Base-by-base conservation (phyloP, 2,329 filamentous ascomycete species). In the Huntiella savannae region DNA sequence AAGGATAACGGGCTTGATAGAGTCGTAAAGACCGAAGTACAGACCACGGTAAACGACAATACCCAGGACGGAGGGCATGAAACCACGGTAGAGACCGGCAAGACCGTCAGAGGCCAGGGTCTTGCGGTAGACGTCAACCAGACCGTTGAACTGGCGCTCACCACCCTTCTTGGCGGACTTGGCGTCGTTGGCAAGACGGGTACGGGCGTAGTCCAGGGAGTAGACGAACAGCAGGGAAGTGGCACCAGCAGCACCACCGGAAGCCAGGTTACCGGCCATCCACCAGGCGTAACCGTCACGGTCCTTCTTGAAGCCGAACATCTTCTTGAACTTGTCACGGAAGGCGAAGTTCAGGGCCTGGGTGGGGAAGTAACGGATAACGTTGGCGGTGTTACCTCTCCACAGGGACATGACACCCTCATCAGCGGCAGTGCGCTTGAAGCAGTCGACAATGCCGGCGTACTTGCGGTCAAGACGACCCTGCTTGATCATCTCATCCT, bases 1-100 rank as follows among this genome's bases (percentile, higher is more conserved):
- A 57, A 98, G 85, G 70, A 96, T 68, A 63, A 96, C 84, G 60
- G 91, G 91, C 86, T 98, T 98, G 78, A 98, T 80, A 60, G 91
- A 98, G 75, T 98, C 91, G 86, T 98, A 98, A 82, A 98, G 82
- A 67, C 91, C 91, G 82, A 98, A 98, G 87, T 98, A 98, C 62
- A 98, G 86, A 95, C 91, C 91, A 85, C 91, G 91, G 85, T 98
- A 98, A 73, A 98, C 91, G 62, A 98, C 70, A 70, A 98, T 98
- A 82, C 91, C 91, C 69, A 82, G 77, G 63, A 98, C 91, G 63
- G 91, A 98, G 68, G 92, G 91, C 77, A 87, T 86, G 83, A 98
- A 98, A 77, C 91, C 91, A 93, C 91, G 91, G 85, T 98, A 98
- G 64, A 98, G 87, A 92, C 91, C 91, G 64, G 80, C 82, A 73